Evolutionary conservation across 257 asterid genomes (phyloP).

Genomic region (Nicotiana obtusifolia): DNA sequence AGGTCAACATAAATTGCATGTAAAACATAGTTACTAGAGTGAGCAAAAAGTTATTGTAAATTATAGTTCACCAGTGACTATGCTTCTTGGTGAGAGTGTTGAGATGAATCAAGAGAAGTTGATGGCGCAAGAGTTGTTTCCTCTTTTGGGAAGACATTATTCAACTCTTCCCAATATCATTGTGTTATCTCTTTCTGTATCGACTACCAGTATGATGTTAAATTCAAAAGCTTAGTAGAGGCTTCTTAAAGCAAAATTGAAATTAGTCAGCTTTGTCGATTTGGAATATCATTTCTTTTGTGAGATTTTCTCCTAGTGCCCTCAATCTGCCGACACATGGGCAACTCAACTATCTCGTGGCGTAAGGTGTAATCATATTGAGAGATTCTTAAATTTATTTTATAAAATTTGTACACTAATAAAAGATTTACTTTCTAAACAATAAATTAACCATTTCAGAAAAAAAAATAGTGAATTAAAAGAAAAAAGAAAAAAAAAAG

Average conservation of each 20-base stretch:
- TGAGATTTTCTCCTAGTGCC: too few species aligned
- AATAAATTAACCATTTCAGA: too few species aligned
- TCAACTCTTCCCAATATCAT: neutral
- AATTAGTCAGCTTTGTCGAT: neutral
- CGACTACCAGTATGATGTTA: neutral
- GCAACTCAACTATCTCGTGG: too few species aligned
- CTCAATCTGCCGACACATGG: too few species aligned
- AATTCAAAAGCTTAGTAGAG: neutral
- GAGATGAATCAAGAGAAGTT: neutral
- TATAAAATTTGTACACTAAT: too few species aligned
- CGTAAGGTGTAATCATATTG: too few species aligned
- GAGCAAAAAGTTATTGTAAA: conserved; percentile 25
- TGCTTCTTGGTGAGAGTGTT: neutral
- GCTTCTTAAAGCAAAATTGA: neutral
- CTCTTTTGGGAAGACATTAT: neutral
- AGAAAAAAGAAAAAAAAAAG: too few species aligned
- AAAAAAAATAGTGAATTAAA: too few species aligned
- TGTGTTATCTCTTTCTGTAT: neutral
- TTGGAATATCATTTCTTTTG: too few species aligned
- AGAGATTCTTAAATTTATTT: too few species aligned
- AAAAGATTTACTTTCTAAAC: too few species aligned
- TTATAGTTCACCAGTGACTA: conserved; percentile 35
- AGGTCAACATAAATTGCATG: neutral
- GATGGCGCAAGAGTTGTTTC: neutral
- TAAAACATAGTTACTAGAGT: conserved; percentile 22